These are phyloP conservation scores for Mesotaenium endlicherianum DNA, from an alignment of 139 green algal genomes.

Conservation along the genomic window DNA sequence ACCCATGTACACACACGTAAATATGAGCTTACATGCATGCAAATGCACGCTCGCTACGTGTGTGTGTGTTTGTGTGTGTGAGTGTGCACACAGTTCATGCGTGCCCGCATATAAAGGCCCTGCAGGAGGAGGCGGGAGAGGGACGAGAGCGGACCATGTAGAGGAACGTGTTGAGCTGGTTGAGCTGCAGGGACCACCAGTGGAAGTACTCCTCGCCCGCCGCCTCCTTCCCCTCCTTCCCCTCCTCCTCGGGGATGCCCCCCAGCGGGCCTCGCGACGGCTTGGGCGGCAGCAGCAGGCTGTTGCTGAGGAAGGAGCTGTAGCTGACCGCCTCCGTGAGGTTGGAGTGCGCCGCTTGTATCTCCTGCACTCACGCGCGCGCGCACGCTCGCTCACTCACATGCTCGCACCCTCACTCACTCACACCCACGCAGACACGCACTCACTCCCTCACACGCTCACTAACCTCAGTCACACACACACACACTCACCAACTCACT, in stretches of 20 bases:
- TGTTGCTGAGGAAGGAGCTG: constrained; percentile 12
- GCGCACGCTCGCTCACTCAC: not conserved
- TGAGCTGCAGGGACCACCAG: constrained; percentile 36
- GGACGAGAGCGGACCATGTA: constrained; percentile 52
- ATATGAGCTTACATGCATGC: too few relatives aligned
- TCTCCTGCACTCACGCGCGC: not conserved
- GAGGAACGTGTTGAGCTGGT: constrained; percentile 55
- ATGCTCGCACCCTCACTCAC: not conserved
- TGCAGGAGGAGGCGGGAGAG: too few relatives aligned
- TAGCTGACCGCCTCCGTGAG: constrained; percentile 29
- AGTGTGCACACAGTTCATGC: too few relatives aligned
- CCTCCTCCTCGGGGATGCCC: not conserved
- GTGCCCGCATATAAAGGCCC: too few relatives aligned
- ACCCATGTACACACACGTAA: too few relatives aligned
- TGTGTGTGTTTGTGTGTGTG: too few relatives aligned
- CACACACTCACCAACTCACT: not conserved
- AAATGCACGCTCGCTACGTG: too few relatives aligned
- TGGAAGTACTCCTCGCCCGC: constrained; percentile 10
- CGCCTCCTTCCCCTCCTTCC: not conserved
- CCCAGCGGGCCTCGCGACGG: not conserved
- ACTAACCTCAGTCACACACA: not conserved
- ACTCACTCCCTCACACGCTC: not conserved
- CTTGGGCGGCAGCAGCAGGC: constrained; percentile 14
- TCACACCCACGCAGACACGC: not conserved
- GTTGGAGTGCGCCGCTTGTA: constrained; percentile 13